A percentile compares a stretch with the other conserved stretches of the same genome.
These are phyloP conservation scores for Cutaneotrichosporon sp. DNA, from an alignment of 1,284 basidiomycete species.

Conservation along the genomic window DNA sequence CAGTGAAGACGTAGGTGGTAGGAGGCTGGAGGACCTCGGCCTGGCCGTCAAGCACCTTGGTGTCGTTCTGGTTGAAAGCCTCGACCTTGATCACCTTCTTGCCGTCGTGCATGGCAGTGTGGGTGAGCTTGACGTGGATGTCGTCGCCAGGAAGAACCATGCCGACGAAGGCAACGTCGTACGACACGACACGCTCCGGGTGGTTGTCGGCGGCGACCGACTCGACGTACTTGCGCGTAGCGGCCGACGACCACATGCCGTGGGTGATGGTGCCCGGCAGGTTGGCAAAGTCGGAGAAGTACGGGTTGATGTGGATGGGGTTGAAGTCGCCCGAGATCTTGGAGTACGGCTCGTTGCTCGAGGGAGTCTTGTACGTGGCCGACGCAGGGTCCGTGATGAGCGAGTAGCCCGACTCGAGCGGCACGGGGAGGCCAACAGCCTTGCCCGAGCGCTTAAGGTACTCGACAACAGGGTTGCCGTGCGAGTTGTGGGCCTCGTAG, in stretches of 20 bases:
- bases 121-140: slow-evolving; percentile 80
- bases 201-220: slow-evolving; percentile 88
- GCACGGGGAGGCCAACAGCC: slow-evolving; percentile 67
- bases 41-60: slow-evolving; percentile 86
- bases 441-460: slow-evolving; percentile 88
- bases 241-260: slow-evolving; percentile 94
- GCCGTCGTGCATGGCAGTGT: slow-evolving; percentile 84
- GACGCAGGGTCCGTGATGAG: slow-evolving; percentile 59
- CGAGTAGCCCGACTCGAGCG: slow-evolving; percentile 79
- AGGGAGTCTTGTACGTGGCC: slow-evolving; percentile 66
- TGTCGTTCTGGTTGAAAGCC: slow-evolving; percentile 76
- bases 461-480: slow-evolving; percentile 88
- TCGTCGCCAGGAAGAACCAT: slow-evolving; percentile 96
- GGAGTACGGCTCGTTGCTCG: slow-evolving; percentile 91
- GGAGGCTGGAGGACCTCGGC: slow-evolving; percentile 89
- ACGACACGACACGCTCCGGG: slow-evolving; percentile 84
- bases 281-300: slow-evolving; percentile 90
- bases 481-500: slow-evolving; percentile 77
- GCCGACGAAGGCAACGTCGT: slow-evolving; percentile 87
- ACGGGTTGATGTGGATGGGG: slow-evolving; percentile 92
- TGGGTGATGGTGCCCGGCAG: slow-evolving; percentile 97
- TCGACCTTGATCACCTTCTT: slow-evolving; percentile 88
- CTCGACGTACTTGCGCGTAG: slow-evolving; percentile 88
- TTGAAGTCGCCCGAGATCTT: slow-evolving; percentile 94
- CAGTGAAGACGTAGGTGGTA: slow-evolving; percentile 96